These are phyloP conservation scores for Colletotrichum ledebouriae DNA, from an alignment of 2,329 filamentous ascomycete species.

Conservation along the genomic window DNA sequence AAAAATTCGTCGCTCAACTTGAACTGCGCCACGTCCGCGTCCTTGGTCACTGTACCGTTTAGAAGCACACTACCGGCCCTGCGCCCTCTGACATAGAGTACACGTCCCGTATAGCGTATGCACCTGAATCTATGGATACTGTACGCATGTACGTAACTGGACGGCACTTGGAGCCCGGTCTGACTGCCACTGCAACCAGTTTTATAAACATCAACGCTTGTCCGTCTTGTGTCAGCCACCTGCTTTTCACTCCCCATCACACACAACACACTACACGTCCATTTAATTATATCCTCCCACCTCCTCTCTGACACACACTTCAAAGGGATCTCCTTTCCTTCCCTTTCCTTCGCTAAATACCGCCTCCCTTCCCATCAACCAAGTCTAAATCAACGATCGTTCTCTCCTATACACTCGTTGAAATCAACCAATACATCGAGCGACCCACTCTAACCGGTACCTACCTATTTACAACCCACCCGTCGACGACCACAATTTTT, in stretches of 20 bases:
- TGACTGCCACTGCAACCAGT: conserved; percentile 16
- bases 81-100: conserved; percentile 36
- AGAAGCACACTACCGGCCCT: conserved; percentile 11
- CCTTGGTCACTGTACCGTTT: conserved; percentile 22
- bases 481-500: not conserved
- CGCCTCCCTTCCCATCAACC: not conserved
- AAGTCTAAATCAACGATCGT: conserved; percentile 15
- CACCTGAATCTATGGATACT: conserved; percentile 12
- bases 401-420: conserved; percentile 34
- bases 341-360: conserved; percentile 21
- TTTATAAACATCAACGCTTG: conserved; percentile 42
- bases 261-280: conserved; percentile 4
- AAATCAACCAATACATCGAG: not conserved
- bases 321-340: conserved; percentile 11
- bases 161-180: conserved; percentile 2
- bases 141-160: conserved; percentile 26
- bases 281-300: conserved; percentile 16
- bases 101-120: not conserved
- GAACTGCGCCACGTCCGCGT: conserved; percentile 40
- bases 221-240: conserved; percentile 30
- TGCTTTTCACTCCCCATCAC: conserved; percentile 26
- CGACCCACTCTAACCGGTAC: conserved; percentile 28
- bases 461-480: conserved; percentile 15
- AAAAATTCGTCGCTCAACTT: conserved; percentile 29
- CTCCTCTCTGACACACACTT: not conserved